Conservation (phyloP, 257 asterid genomes). For the Anisodus acutangulus region DNA sequence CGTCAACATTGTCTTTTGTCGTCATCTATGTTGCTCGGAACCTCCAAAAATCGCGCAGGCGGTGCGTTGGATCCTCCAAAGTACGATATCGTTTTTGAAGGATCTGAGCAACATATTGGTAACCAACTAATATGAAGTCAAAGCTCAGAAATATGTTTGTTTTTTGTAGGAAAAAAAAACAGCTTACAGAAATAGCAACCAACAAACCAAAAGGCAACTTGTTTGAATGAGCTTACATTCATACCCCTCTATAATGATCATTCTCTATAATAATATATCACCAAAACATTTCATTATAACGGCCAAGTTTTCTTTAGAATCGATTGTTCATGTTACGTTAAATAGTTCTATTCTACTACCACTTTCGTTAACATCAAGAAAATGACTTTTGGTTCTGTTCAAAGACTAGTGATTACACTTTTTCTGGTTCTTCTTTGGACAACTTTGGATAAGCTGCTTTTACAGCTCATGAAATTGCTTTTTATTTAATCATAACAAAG, state of each 20-base stretch:
- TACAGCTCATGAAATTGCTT: constrained; percentile 25
- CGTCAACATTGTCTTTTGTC: background rate
- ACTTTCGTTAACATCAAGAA: background rate
- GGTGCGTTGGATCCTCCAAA: background rate
- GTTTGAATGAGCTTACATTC: background rate
- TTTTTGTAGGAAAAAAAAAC: background rate
- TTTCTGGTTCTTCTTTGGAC: constrained; percentile 4
- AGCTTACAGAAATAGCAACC: background rate
- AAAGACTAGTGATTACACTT: background rate
- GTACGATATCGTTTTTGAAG: background rate
- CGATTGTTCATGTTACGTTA: no score
- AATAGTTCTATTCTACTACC: background rate
- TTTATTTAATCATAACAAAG: background rate
- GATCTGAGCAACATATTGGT: background rate
- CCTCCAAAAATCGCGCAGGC: background rate
- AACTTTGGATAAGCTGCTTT: background rate
- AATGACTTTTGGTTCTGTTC: background rate
- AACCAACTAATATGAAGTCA: background rate
- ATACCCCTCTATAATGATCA: no score
- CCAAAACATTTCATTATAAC: background rate
- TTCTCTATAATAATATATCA: background rate
- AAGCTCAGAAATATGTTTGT: background rate
- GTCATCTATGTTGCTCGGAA: background rate
- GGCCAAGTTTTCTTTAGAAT: no score
- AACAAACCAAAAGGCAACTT: background rate